Evolutionary conservation across 768 basidiomycete genomes (phyloP), one percentile per base, ranked within the genome.

Genomic region (Ramaria rubella): DNA sequence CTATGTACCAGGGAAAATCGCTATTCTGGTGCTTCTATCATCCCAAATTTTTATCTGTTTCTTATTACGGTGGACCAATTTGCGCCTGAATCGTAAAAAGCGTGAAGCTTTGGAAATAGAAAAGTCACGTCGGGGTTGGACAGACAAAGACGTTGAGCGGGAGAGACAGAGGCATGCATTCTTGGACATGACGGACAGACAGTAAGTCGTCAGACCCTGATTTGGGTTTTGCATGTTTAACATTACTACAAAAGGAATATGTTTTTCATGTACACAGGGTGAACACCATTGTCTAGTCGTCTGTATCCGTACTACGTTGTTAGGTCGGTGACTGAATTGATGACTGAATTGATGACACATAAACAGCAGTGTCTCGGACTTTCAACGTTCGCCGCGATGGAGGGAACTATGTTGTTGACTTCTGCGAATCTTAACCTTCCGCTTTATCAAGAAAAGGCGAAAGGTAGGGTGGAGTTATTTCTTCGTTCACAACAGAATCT

Each of bases 1-100:
- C 7, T 72, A 72, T 56, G 62, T 67, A 9, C 71, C 70, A 1
- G 70, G 72, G 48, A 72, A 74, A 59, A 60, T 69, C 23, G 51
- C 68, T 8, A 67, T 73, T 51, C 65, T 69, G 31, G 65, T 69
- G 34, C 60, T 70, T 9, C 61, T 67, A n/a, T 42, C 58, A 9
- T 29, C 55, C 9, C 65, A 65, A 27, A 59, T 66, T 1, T 64
- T 63, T n/a, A 59, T 66, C 9, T 62, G 64, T n/a, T 45, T 62
- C 34, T 44, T 57, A 27, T 58, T 65, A 38, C 57, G 59, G 12
- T 56, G 50, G 36, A 65, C 63, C 56, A 66, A 69, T 53, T n/a
- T 60, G 23, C 42, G 44, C 30, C 53, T 66, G 48, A 66, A 72
- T 55, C 50, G 49, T 44, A 63, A 63, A 55, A 62, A 61, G 36